Conservation (phyloP, 345 rosid species). For the Acer yangbiense region DNA sequence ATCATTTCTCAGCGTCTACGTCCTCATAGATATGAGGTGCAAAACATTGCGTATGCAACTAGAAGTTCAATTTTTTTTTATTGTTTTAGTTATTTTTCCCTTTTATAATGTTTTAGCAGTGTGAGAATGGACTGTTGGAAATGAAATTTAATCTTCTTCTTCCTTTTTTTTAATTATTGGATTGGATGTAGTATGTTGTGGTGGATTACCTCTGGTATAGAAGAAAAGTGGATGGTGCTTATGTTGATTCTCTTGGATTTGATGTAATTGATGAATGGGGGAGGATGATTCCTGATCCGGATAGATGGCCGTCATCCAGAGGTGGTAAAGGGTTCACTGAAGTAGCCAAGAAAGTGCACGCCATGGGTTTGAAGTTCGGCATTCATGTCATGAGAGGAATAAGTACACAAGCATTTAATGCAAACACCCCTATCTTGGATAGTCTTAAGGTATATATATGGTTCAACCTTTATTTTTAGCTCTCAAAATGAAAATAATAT, state of each 20-base stretch:
- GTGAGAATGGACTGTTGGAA: not conserved
- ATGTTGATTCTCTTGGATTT: slow-evolving; percentile 66
- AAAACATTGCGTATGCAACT: slow-evolving; percentile 6
- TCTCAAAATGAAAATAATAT: not conserved
- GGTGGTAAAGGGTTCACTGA: slow-evolving; percentile 78
- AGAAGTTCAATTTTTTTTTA: not conserved
- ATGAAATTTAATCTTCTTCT: slow-evolving; percentile 3
- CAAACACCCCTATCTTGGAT: slow-evolving; percentile 75
- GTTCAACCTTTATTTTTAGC: not conserved
- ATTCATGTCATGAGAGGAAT: slow-evolving; percentile 94
- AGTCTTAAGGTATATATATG: slow-evolving; percentile 42
- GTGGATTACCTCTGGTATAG: slow-evolving; percentile 98
- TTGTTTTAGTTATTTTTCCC: too few species aligned
- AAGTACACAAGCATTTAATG: slow-evolving; percentile 86
- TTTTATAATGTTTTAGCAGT: not conserved
- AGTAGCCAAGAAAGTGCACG: slow-evolving; percentile 75
- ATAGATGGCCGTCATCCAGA: slow-evolving; percentile 90
- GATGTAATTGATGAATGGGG: slow-evolving; percentile 99
- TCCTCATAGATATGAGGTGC: slow-evolving; percentile 76
- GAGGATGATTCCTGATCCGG: slow-evolving; percentile 76
- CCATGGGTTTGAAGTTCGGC: slow-evolving; percentile 93
- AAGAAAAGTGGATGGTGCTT: slow-evolving; percentile 74
- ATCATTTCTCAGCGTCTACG: slow-evolving; percentile 60
- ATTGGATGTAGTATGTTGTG: slow-evolving; percentile 70
- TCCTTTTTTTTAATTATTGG: not conserved